These are phyloP conservation scores for Urochloa ruziziensis DNA, from an alignment of 176 grass and related monocot genomes.

Conservation along the genomic window DNA sequence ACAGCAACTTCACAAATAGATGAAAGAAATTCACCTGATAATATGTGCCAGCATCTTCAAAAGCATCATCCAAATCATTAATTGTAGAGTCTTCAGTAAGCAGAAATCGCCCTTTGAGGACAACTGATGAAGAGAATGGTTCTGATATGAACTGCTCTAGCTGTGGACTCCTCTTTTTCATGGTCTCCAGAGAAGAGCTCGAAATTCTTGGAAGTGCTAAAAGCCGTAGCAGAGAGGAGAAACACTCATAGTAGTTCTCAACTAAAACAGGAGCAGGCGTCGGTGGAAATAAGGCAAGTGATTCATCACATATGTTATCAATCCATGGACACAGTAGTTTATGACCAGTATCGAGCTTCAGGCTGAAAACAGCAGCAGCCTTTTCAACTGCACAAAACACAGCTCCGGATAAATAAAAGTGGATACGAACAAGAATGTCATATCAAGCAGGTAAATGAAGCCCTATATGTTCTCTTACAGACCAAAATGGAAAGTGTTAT, in stretches of 20 bases:
- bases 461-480: neutral
- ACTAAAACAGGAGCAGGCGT: constrained; percentile 74
- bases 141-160: constrained; percentile 71
- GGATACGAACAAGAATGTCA: neutral
- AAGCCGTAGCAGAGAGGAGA: constrained; percentile 61
- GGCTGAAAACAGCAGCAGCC: constrained; percentile 87
- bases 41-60: constrained; percentile 69
- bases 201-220: constrained; percentile 86
- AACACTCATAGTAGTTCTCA: constrained; percentile 62
- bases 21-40: constrained; percentile 68
- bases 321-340: constrained; percentile 97
- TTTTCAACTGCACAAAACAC: constrained; percentile 87
- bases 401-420: constrained; percentile 7
- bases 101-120: constrained; percentile 47
- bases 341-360: constrained; percentile 92
- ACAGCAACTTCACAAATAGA: constrained; percentile 14
- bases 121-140: constrained; percentile 45
- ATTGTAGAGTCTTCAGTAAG: constrained; percentile 54
- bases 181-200: constrained; percentile 51
- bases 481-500: neutral
- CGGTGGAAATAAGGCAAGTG: constrained; percentile 80
- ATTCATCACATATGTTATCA: constrained; percentile 94
- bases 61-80: constrained; percentile 67
- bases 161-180: constrained; percentile 68
- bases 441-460: constrained; percentile 12